Percentiles rank a stretch among this genome's conserved stretches.
Conservation (phyloP, 352 stramenopile genomes). For the Aphanomyces invadans region DNA sequence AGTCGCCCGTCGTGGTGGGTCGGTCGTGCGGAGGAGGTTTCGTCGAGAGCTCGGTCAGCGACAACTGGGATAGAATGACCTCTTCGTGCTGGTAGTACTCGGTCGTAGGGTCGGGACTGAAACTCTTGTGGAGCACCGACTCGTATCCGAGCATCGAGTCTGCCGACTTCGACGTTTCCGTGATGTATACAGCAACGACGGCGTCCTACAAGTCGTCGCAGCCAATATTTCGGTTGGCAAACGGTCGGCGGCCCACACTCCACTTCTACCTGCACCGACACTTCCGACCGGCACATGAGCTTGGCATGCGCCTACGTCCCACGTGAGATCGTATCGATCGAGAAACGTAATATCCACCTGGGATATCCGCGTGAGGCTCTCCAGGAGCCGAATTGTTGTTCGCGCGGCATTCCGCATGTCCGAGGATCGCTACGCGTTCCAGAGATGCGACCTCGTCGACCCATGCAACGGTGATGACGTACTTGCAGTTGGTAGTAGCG, state of each 20-base stretch:
- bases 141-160: constrained; percentile 48
- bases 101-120: constrained; percentile 42
- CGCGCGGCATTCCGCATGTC: constrained; percentile 57
- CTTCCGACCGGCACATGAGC: constrained; percentile 62
- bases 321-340: neutral
- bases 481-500: constrained; percentile 85
- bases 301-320: constrained; percentile 82
- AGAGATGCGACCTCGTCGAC: too few species aligned
- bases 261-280: constrained; percentile 38
- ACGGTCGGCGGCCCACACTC: too few species aligned
- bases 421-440: constrained; percentile 33
- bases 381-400: constrained; percentile 91
- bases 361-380: constrained; percentile 89
- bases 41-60: constrained; percentile 33
- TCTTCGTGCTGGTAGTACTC: constrained; percentile 67
- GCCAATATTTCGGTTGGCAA: neutral
- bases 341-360: constrained; percentile 27
- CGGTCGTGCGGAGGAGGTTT: neutral
- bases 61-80: constrained; percentile 61
- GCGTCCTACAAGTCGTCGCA: constrained; percentile 40
- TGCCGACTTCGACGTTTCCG: constrained; percentile 66
- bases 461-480: neutral
- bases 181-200: constrained; percentile 68
- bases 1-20: neutral
- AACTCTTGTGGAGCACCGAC: constrained; percentile 64